Evolutionary conservation across 345 rosid species (phyloP), one percentile per base, ranked within the genome.

Genomic region (Raphanus sativus): DNA sequence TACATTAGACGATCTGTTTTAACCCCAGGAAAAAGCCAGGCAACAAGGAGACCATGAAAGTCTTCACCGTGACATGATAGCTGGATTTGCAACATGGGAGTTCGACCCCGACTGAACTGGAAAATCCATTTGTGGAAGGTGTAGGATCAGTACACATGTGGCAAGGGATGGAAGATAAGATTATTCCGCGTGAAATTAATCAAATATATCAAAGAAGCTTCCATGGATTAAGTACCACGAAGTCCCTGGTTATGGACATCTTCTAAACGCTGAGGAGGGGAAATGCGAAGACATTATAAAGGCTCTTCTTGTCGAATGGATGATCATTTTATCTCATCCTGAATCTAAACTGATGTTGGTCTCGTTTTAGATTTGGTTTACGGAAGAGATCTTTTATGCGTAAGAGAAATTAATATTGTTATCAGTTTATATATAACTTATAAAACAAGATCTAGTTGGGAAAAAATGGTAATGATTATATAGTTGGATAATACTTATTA

Each of bases 171-270:
- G 92, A 88, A 63, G 98, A 94, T 71, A 80, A 85, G 77, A 79
- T 91, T 61, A 81, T 89, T 73, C 91, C 92, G 0, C 69, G 24
- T 2, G 69, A 82, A 55, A 36, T 91, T 28, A 89, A 86, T 36
- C 86, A 78, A 7, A 78, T 73, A 75, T 94, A 5, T 56, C 89
- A 0, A 76, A 86, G 34, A 89, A 84, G 81, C 87, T 88, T 65
- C 94, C 91, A 4, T 94, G 97, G 95, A 86, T 91, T 70, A 86
- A 66, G 10, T 90, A 90, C 79, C 92, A 91, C 1, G 92, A 94
- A 67, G 85, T 91, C 74, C 74, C 79, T 24, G 85, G 88, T 17
- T 73, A 74, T 8, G 98, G 98, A 17, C 97, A 91, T 83, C 38
- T 85, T 25, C 26, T 89, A 67, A 32, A 56, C 6, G 78, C 65